These are phyloP conservation scores for Lipomyces mesembrius DNA, from an alignment of 805 yeast genomes.

Conservation along the genomic window DNA sequence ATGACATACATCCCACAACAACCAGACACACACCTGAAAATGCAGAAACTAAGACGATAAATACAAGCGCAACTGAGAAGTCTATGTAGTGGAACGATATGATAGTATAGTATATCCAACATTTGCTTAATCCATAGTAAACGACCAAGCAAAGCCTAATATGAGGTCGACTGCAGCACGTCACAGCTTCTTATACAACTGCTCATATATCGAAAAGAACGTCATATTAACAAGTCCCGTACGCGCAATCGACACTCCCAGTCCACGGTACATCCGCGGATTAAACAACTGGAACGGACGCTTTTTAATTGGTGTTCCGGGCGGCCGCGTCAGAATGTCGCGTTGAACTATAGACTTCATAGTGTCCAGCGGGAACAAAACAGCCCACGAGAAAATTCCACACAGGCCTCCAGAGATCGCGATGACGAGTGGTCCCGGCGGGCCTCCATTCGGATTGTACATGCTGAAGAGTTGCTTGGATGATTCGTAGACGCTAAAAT, in stretches of 20 bases:
- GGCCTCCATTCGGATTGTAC: slow-evolving; percentile 40
- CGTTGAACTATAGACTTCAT: slow-evolving; percentile 75
- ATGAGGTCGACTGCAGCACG: not conserved
- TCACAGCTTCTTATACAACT: slow-evolving; percentile 55
- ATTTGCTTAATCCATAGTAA: not conserved
- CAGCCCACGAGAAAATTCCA: slow-evolving; percentile 74
- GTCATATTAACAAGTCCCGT: slow-evolving; percentile 75
- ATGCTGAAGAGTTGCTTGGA: slow-evolving; percentile 51
- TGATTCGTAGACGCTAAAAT: slow-evolving; percentile 76
- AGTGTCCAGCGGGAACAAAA: slow-evolving; percentile 82
- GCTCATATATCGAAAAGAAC: slow-evolving; percentile 73
- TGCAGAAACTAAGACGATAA: not conserved
- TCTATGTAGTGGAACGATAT: not conserved
- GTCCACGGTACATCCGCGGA: slow-evolving; percentile 70
- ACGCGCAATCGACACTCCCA: slow-evolving; percentile 73
- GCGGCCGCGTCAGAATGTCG: slow-evolving; percentile 61
- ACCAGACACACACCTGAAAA: not conserved
- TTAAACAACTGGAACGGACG: slow-evolving; percentile 47
- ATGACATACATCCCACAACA: not conserved
- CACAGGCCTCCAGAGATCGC: slow-evolving; percentile 79
- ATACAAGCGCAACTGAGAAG: not conserved
- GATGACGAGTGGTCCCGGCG: slow-evolving; percentile 52
- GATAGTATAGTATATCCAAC: not conserved
- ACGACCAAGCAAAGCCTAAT: not conserved
- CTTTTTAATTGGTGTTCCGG: slow-evolving; percentile 57